Conservation (phyloP, 2,329 filamentous ascomycete species). For the Penicillium oxalicum region DNA sequence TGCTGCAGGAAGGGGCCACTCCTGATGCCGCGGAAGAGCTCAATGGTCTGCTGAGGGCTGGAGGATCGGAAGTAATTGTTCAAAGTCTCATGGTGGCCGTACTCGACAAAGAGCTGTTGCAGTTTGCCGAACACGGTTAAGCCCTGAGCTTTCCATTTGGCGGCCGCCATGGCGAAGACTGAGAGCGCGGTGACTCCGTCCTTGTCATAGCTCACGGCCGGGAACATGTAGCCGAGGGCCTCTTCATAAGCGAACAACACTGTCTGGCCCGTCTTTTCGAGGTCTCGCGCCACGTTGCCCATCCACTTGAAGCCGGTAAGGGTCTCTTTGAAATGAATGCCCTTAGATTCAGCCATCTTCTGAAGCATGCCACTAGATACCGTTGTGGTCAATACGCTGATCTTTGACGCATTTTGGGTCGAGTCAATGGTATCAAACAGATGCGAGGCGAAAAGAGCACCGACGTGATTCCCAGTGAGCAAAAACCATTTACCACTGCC, state of each 20-base stretch:
- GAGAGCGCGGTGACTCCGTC: slow-evolving; percentile 58
- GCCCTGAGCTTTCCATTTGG: slow-evolving; percentile 46
- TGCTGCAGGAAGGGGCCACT: slow-evolving; percentile 39
- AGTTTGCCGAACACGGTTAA: slow-evolving; percentile 55
- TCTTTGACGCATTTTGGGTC: slow-evolving; percentile 31
- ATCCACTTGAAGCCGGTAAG: slow-evolving; percentile 65
- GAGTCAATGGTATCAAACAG: slow-evolving; percentile 45
- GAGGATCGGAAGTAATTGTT: slow-evolving; percentile 61
- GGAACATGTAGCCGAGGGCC: slow-evolving; percentile 62
- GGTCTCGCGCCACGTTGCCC: slow-evolving; percentile 53
- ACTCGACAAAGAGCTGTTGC: slow-evolving; percentile 50
- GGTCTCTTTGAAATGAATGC: slow-evolving; percentile 55
- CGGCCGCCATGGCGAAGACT: slow-evolving; percentile 53
- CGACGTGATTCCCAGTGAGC: slow-evolving; percentile 61
- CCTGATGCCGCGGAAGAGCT: slow-evolving; percentile 53
- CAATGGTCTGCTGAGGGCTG: slow-evolving; percentile 45
- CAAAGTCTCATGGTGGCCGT: slow-evolving; percentile 57
- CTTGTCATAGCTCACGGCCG: slow-evolving; percentile 57
- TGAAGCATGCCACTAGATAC: slow-evolving; percentile 60
- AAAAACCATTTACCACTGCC: slow-evolving; percentile 50
- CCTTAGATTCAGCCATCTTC: slow-evolving; percentile 50
- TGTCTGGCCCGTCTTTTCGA: slow-evolving; percentile 46
- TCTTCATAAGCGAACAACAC: slow-evolving; percentile 59
- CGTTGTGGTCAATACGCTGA: slow-evolving; percentile 57
- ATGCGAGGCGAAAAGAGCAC: slow-evolving; percentile 54